Conservation (phyloP, 2,329 filamentous ascomycete species). For the Colletotrichum falcatum region DNA sequence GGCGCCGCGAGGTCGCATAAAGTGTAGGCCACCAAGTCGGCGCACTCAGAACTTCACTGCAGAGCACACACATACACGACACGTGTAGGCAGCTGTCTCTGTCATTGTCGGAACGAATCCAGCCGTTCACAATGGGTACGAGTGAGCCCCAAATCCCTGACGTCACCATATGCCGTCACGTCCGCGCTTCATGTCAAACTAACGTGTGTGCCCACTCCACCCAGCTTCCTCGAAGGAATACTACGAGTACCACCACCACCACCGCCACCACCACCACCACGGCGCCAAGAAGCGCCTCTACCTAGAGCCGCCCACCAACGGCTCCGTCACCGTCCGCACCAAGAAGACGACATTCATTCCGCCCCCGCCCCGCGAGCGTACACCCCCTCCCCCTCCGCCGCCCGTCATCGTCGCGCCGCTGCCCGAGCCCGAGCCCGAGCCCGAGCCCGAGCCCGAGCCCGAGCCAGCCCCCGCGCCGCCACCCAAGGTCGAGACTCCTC, state of each 20-base stretch:
- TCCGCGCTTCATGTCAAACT: not conserved
- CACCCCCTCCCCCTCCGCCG: conserved; percentile 49
- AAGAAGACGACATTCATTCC: conserved; percentile 56
- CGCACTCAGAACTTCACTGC: conserved; percentile 26
- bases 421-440: no score
- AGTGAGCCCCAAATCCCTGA: conserved; percentile 15
- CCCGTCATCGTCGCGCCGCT: conserved; percentile 38
- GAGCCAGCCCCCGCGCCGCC: conserved; percentile 40
- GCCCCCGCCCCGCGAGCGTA: conserved; percentile 44
- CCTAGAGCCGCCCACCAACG: conserved; percentile 54
- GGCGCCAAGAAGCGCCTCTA: conserved; percentile 57
- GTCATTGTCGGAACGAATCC: conserved; percentile 23
- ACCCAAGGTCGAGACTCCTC: conserved; percentile 36
- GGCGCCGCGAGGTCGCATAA: not conserved
- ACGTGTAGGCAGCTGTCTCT: not conserved
- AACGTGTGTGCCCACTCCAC: not conserved
- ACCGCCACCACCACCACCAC: conserved; percentile 47
- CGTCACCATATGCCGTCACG: conserved; percentile 1
- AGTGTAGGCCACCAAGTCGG: conserved; percentile 25
- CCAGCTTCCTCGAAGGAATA: conserved; percentile 40
- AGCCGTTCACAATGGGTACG: conserved; percentile 41
- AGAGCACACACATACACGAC: not conserved
- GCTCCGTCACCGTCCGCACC: conserved; percentile 51
- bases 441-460: no score
- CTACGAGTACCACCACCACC: conserved; percentile 37